Evolutionary conservation across 495 filamentous ascomycete genomes (phyloP).

Genomic region (Annulohypoxylon stygium): DNA sequence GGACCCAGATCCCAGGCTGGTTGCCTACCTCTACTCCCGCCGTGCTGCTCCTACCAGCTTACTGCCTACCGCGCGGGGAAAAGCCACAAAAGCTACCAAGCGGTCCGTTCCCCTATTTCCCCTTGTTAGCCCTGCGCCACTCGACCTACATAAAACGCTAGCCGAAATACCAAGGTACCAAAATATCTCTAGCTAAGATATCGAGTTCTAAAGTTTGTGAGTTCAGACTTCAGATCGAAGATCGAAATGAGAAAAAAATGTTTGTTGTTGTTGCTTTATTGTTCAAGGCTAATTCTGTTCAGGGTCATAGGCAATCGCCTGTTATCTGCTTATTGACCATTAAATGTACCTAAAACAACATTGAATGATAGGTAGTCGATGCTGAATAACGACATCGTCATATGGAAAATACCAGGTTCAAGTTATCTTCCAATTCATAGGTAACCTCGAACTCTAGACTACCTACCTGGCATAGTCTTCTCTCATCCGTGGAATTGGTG

Average conservation of each 20-base stretch:
- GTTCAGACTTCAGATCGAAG: not conserved
- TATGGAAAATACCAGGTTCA: not conserved
- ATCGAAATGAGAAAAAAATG: not conserved
- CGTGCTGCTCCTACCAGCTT: no score
- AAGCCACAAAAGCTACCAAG: conserved; percentile 8
- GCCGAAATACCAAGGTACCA: not conserved
- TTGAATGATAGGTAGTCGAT: not conserved
- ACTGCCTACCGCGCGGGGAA: not conserved
- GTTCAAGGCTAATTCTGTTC: not conserved
- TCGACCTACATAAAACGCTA: not conserved
- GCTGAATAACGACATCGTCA: conserved; percentile 1
- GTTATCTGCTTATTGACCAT: not conserved
- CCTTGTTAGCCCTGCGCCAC: conserved; percentile 1
- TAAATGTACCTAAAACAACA: not conserved
- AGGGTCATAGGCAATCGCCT: not conserved
- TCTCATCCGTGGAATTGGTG: not conserved
- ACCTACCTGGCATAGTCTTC: not conserved
- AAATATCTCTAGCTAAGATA: not conserved
- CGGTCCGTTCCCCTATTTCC: not conserved
- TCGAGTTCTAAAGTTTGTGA: not conserved
- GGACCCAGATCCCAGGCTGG: no score
- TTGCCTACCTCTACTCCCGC: no score
- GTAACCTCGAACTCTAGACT: no score
- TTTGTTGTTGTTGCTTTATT: not conserved
- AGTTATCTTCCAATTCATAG: not conserved